Evolutionary conservation across 306 rosid species (phyloP).

Genomic region (Quercus engelmannii): DNA sequence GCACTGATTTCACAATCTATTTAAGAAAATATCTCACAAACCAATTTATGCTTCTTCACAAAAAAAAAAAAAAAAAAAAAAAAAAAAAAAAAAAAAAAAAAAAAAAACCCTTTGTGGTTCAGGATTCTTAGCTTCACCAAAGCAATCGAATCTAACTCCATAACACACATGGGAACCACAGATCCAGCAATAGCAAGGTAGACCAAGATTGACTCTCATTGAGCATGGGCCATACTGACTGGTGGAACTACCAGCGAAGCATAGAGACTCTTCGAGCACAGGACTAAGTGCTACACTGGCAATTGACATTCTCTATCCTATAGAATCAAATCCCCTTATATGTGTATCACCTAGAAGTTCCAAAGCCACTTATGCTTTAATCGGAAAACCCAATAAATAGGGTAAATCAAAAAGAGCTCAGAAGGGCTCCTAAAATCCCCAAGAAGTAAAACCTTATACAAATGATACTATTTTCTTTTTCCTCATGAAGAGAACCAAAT

Average conservation of each 20-base stretch:
- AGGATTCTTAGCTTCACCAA: constrained; percentile 79
- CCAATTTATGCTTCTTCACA: constrained; percentile 61
- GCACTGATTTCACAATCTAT: too few species aligned
- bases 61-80: constrained; percentile 14
- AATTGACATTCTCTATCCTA: constrained; percentile 36
- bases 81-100: constrained; percentile 15
- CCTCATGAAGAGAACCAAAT: constrained; percentile 19
- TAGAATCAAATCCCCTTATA: constrained; percentile 34
- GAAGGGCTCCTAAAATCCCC: not conserved
- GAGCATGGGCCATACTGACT: constrained; percentile 14
- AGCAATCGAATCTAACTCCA: constrained; percentile 62
- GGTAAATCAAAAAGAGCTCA: constrained; percentile 9
- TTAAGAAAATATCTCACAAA: constrained; percentile 29
- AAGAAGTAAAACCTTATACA: constrained; percentile 14
- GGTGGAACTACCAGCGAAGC: constrained; percentile 13
- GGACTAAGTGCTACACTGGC: constrained; percentile 54
- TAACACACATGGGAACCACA: constrained; percentile 54
- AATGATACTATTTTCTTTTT: not conserved
- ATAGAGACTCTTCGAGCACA: constrained; percentile 23
- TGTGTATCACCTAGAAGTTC: constrained; percentile 25
- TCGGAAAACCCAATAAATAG: not conserved
- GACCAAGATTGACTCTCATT: constrained; percentile 44
- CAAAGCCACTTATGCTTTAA: constrained; percentile 11
- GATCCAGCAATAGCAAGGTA: constrained; percentile 60
- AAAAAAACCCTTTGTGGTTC: not conserved